Percentiles rank a stretch among this genome's conserved stretches.
These are phyloP conservation scores for Pulveroboletus frians DNA, from an alignment of 768 basidiomycete genomes.

Conservation along the genomic window DNA sequence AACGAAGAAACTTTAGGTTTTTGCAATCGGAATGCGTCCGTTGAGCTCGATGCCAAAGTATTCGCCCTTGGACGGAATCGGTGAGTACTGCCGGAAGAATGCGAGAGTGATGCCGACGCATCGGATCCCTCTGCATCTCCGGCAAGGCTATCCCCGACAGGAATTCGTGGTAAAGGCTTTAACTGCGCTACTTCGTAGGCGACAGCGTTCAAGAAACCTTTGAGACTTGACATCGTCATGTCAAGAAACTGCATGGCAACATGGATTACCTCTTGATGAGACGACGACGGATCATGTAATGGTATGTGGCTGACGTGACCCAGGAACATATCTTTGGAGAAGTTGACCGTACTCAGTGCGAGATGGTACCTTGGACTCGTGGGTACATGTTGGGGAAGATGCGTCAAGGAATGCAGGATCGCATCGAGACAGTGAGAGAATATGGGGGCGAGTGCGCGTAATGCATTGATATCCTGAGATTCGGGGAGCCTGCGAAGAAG, in stretches of 20 bases:
- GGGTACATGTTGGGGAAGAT: slow-evolving; percentile 20
- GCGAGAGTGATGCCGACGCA: background rate
- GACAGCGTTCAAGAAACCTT: slow-evolving; percentile 27
- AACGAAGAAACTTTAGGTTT: slow-evolving; percentile 15
- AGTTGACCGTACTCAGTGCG: slow-evolving; percentile 18
- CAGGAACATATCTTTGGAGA: slow-evolving; percentile 21
- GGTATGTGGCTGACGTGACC: slow-evolving; percentile 15
- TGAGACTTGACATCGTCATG: slow-evolving; percentile 29
- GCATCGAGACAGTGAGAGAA: slow-evolving; percentile 22
- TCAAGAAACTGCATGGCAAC: slow-evolving; percentile 27
- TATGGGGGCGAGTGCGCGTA: slow-evolving; percentile 26
- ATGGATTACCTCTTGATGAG: slow-evolving; percentile 11
- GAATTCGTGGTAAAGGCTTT: slow-evolving; percentile 25
- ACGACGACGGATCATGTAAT: background rate
- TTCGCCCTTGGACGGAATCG: background rate
- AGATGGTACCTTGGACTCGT: slow-evolving; percentile 18
- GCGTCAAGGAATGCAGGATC: slow-evolving; percentile 25
- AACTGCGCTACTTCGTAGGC: slow-evolving; percentile 26
- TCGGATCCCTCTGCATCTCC: slow-evolving; percentile 3
- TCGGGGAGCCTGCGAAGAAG: slow-evolving; percentile 25
- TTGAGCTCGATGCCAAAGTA: background rate
- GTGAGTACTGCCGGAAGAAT: slow-evolving; percentile 4
- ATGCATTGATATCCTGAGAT: slow-evolving; percentile 23
- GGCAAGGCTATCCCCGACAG: slow-evolving; percentile 3
- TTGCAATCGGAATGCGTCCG: background rate